A percentile compares a stretch with the other conserved stretches of the same genome.
These are phyloP conservation scores for Aspergillus fumigatiaffinis DNA, from an alignment of 2,329 filamentous ascomycete species.

Conservation along the genomic window DNA sequence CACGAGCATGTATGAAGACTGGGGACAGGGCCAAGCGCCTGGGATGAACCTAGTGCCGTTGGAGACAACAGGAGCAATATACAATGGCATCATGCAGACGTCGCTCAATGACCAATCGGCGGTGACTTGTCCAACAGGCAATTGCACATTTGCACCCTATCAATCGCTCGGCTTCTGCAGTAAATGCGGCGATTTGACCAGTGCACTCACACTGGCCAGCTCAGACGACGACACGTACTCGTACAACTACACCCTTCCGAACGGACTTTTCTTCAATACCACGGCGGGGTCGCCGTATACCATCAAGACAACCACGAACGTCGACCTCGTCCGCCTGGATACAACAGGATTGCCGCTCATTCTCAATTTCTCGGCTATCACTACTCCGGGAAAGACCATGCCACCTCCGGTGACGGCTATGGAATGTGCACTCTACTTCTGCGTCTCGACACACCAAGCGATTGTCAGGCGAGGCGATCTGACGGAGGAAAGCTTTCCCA, in stretches of 20 bases:
- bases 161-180: conserved; percentile 30
- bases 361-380: conserved; percentile 22
- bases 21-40: conserved; percentile 14
- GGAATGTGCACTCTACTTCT: conserved; percentile 22
- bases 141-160: conserved; percentile 29
- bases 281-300: conserved; percentile 11
- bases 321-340: conserved; percentile 13
- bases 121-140: conserved; percentile 28
- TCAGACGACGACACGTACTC: not conserved
- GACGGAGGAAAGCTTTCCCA: conserved; percentile 11
- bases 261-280: conserved; percentile 15
- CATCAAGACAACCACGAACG: conserved; percentile 17
- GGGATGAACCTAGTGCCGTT: conserved; percentile 22
- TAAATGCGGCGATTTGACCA: conserved; percentile 19
- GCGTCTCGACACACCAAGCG: conserved; percentile 19
- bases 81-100: conserved; percentile 26
- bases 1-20: conserved; percentile 17
- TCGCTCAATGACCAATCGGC: conserved; percentile 13
- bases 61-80: conserved; percentile 25
- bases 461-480: conserved; percentile 14
- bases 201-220: conserved; percentile 5
- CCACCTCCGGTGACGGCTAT: conserved; percentile 16
- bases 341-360: conserved; percentile 9
- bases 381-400: conserved; percentile 12
- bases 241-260: conserved; percentile 19